These are phyloP conservation scores for Maudiozyma saulgeensis DNA, from an alignment of 805 yeast genomes.

Conservation along the genomic window DNA sequence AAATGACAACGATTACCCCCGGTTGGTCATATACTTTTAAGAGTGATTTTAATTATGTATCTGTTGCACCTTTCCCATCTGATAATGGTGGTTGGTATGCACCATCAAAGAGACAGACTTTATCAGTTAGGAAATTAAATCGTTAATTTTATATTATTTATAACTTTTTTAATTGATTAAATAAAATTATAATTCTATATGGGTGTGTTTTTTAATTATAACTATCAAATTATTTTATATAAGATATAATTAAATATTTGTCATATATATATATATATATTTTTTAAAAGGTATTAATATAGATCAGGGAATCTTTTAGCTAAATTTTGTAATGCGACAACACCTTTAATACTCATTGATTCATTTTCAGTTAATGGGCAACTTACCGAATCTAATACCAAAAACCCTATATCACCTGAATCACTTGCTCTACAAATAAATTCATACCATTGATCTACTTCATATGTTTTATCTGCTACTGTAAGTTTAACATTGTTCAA, in stretches of 20 bases:
- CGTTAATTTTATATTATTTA: not conserved
- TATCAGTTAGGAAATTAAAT: slow-evolving; percentile 25
- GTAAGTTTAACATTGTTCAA: slow-evolving; percentile 22
- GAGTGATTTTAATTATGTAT: slow-evolving; percentile 58
- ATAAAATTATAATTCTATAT: not conserved
- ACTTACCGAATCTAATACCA: slow-evolving; percentile 27
- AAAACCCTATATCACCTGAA: slow-evolving; percentile 26
- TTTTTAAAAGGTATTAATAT: slow-evolving; percentile 8
- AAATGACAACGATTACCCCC: slow-evolving; percentile 65
- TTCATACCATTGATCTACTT: slow-evolving; percentile 27
- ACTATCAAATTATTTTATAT: too few species aligned
- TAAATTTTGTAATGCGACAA: slow-evolving; percentile 26
- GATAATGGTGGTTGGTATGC: slow-evolving; percentile 50
- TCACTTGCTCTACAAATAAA: slow-evolving; percentile 28
- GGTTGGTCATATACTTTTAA: slow-evolving; percentile 70
- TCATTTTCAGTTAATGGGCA: slow-evolving; percentile 21
- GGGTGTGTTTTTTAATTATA: not conserved
- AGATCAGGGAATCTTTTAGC: slow-evolving; percentile 25
- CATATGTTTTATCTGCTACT: slow-evolving; percentile 16
- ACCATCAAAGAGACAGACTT: slow-evolving; percentile 43
- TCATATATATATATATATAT: not conserved
- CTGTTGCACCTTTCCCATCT: slow-evolving; percentile 62
- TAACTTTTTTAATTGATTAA: too few species aligned
- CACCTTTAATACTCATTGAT: slow-evolving; percentile 24
- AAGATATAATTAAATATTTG: not conserved